Conservation (phyloP, 805 yeast genomes). For the Candida ascalaphidarum region DNA sequence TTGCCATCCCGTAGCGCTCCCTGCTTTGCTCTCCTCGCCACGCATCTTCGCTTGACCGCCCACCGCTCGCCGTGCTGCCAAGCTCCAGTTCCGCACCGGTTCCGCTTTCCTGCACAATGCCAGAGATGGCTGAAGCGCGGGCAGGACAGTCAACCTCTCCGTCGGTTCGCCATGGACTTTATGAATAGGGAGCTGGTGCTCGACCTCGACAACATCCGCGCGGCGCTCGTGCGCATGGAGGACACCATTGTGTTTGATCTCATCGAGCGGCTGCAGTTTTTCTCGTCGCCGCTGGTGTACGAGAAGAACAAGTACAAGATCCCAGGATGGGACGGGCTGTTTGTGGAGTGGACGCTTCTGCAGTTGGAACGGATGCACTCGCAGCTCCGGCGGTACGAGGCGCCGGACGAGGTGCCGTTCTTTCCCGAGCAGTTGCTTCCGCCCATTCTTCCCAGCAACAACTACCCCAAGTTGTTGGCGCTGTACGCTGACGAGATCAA, state of each 20-base stretch:
- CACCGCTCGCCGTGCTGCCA: no score
- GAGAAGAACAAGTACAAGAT: constrained; percentile 45
- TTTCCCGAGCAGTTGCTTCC: constrained; percentile 58
- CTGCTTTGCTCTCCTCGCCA: no score
- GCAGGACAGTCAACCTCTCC: no score
- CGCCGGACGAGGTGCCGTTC: constrained; percentile 92
- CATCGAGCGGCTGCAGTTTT: constrained; percentile 89
- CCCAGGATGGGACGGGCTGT: constrained; percentile 68
- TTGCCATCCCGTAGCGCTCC: no score
- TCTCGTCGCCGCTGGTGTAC: constrained; percentile 68
- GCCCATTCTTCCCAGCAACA: constrained; percentile 74
- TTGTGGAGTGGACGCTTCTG: constrained; percentile 76
- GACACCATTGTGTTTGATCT: constrained; percentile 90
- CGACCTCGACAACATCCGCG: constrained; percentile 73
- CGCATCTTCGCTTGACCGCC: no score
- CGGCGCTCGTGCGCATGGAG: constrained; percentile 84
- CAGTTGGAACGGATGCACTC: constrained; percentile 62
- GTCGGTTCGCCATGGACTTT: no score
- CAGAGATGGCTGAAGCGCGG: no score
- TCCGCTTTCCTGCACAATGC: no score
- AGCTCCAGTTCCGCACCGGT: no score
- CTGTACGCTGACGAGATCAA: constrained; percentile 65
- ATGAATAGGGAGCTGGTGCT: constrained; percentile 75
- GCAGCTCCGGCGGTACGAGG: constrained; percentile 80
- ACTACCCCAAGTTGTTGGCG: constrained; percentile 76